Conservation (phyloP, 1,284 basidiomycete species). For the Meira miltonrushii region DNA sequence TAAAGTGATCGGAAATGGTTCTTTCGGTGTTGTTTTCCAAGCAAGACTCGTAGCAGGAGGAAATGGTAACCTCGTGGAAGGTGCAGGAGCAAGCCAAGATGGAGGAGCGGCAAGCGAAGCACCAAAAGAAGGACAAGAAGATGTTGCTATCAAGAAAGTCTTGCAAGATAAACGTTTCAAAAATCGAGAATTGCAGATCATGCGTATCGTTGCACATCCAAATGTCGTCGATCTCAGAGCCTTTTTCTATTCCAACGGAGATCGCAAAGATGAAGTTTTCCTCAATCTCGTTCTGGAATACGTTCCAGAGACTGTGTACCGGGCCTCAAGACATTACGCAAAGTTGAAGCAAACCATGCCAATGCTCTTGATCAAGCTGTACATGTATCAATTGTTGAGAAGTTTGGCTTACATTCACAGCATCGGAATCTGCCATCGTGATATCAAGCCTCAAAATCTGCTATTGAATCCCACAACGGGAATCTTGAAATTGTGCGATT, state of each 20-base stretch:
- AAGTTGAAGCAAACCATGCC: conserved; percentile 99
- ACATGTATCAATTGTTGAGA: conserved; percentile 95
- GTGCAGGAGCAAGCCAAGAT: conserved; percentile 17
- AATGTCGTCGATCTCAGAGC: conserved; percentile 96
- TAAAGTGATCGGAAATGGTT: conserved; percentile 97
- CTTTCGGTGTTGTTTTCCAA: conserved; percentile 94
- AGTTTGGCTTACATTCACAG: conserved; percentile 97
- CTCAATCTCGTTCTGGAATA: conserved; percentile 99
- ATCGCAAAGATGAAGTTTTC: conserved; percentile 99
- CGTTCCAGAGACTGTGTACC: conserved; percentile 98
- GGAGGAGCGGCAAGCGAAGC: conserved; percentile 16
- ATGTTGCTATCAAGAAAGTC: conserved; percentile 99
- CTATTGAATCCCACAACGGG: conserved; percentile 94
- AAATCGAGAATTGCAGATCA: conserved; percentile 99
- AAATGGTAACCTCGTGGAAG: conserved; percentile 20
- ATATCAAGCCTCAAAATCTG: conserved; percentile 99
- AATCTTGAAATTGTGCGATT: conserved; percentile 95
- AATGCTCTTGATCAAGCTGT: conserved; percentile 96
- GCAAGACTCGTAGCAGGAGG: conserved; percentile 58
- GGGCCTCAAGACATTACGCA: conserved; percentile 95
- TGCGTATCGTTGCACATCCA: conserved; percentile 94
- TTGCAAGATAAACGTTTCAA: conserved; percentile 99
- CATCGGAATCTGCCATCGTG: conserved; percentile 80
- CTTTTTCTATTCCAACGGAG: conserved; percentile 98
- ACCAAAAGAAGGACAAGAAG: conserved; percentile 57